These are phyloP conservation scores for Lasiodiplodia gonubiensis DNA, from an alignment of 2,329 filamentous ascomycete species.

Conservation along the genomic window DNA sequence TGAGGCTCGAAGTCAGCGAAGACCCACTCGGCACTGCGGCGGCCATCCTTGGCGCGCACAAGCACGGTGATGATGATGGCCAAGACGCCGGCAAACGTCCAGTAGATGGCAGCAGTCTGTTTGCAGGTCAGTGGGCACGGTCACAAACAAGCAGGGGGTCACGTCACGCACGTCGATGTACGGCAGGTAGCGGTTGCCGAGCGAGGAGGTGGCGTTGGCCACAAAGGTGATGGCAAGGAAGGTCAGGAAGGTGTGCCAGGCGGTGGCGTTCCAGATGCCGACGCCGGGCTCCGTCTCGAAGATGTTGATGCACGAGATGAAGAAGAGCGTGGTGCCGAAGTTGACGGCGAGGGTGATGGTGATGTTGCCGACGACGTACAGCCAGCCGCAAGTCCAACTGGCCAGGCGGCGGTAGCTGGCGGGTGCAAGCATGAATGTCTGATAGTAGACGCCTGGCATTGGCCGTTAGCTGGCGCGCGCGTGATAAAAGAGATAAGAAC, in stretches of 20 bases:
- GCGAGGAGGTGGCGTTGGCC: slow-evolving; percentile 58
- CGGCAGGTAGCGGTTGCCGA: slow-evolving; percentile 61
- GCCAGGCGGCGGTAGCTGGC: slow-evolving; percentile 65
- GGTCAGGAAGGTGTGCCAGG: slow-evolving; percentile 56
- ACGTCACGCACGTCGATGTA: slow-evolving; percentile 67
- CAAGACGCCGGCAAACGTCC: slow-evolving; percentile 74
- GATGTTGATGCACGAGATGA: slow-evolving; percentile 62
- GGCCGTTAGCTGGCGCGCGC: slow-evolving; percentile 1
- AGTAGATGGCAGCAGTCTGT: slow-evolving; percentile 73
- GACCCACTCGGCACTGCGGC: slow-evolving; percentile 66
- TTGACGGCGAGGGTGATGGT: slow-evolving; percentile 84
- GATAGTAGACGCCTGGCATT: slow-evolving; percentile 67
- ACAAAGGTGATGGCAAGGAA: slow-evolving; percentile 57
- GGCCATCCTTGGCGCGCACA: slow-evolving; percentile 71
- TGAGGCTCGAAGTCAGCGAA: slow-evolving; percentile 71
- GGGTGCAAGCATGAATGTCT: slow-evolving; percentile 75
- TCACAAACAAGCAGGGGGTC: not conserved
- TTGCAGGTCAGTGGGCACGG: not conserved
- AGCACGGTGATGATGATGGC: slow-evolving; percentile 68
- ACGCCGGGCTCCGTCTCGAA: slow-evolving; percentile 56
- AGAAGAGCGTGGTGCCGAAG: slow-evolving; percentile 68
- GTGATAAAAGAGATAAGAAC: not conserved
- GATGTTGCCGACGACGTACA: slow-evolving; percentile 79
- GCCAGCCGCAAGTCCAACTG: slow-evolving; percentile 76
- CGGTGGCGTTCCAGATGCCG: slow-evolving; percentile 51